Evolutionary conservation across 139 green algal genomes (phyloP), one percentile per base, ranked within the genome.

Genomic region (Chlamydomonas applanata): DNA sequence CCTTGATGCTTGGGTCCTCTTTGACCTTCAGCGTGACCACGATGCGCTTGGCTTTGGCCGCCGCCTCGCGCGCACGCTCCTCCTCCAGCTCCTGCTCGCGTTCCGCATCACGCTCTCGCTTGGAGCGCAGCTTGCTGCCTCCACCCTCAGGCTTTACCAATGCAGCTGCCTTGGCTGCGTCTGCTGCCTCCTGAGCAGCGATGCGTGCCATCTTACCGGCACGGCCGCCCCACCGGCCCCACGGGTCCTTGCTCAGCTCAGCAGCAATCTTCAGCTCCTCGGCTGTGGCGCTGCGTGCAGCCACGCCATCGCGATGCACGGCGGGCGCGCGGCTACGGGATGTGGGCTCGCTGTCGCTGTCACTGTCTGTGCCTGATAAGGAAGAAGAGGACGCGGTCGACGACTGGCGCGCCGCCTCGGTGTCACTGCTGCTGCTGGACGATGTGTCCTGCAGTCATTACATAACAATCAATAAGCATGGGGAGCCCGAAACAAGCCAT

Each of bases 181-280:
- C 45, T 34, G 52, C 64, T 71, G 60, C 59, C 52, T 74, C 59
- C 40, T 75, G 57, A 32, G 64, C 27, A 4, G 77, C 56, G 32
- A 97, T 93, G 54, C 92, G 89, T 0, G 85, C 90, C 82, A 96
- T 85, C 79, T 97, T 97, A 49, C 86, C 92, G 4, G 80, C 86
- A 0, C 92, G 78, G 2, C 91, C 91, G 2, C 49, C 88, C 89
- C 53, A 86, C 76, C 74, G 69, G 63, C 84, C 82, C 69, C 83
- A 77, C 4, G 78, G 70, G 25, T 85, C 83, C 66, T 91, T 91
- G 20, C 85, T 82, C 14, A 97, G 85, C 22, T 84, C 52, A 1
- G 72, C 73, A 0, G 89, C 82, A 2, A 97, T 78, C 29, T 81
- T 80, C 3, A 93, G 76, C 79, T 97, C 92, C 3, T 75, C 82